Base-by-base conservation (phyloP, 768 basidiomycete genomes). In the Cyclocybe aegerita region DNA sequence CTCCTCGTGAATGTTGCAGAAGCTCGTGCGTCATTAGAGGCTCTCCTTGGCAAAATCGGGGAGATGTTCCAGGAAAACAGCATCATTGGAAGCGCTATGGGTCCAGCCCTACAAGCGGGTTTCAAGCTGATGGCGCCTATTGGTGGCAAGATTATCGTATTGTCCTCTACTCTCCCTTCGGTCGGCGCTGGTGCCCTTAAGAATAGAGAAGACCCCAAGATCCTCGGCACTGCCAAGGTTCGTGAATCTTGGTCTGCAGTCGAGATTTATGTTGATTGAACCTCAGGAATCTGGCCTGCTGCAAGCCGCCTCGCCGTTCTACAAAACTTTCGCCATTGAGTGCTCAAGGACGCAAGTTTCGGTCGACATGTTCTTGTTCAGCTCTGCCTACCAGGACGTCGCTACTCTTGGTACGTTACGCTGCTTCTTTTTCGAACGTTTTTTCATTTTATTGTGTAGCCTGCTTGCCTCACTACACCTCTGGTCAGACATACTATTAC, bases 61-160 rank as follows among this genome's bases (percentile, higher is more conserved):
- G 96, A 95, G 49, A 98, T 99, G 96, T 99, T 98, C 82, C 83
- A 89, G 67, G 96, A 98, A n/a, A 93, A 92, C 53, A 87, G 86
- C 63, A 86, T 86, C 29, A 85, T 95, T 50, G 96, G 95, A 3
- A 95, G 90, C 68, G 97, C 97, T 2, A 73, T 98, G 60, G 95
- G 97, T 23, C 91, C 96, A 12, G 97, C 93, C 23, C 72, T 98
- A 38, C 94, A 98, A 66, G 94, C 94, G 36, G 97, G 93, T 30
- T 97, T 90, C 75, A 96, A 98, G 72, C 68, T 99, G 56, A 93
- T 97, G 81, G 79, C 89, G 14, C 85, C 90, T 30, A 94, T 97
- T 62, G 97, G 97, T 46, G 96, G 95, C 9, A 97, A 98, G 71
- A 90, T 99, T 50, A 72, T 95, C 7, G 90, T 88, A 9, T 72